phyloP scores from a whole-genome alignment of 2,329 filamentous ascomycete species.

The Claviceps sp. region DNA sequence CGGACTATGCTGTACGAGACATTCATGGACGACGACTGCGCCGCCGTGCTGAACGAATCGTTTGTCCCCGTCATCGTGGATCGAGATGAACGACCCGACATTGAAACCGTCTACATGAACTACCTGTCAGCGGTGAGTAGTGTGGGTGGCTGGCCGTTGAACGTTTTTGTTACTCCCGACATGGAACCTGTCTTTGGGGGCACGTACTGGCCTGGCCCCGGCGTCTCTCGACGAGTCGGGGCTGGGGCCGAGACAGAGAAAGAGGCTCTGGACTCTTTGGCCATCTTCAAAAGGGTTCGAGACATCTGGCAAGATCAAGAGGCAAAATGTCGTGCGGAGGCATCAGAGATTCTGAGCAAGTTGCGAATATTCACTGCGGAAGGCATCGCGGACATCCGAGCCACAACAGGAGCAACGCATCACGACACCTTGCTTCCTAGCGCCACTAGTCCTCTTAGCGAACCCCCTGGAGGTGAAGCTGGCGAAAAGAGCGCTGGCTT shows the following conservation, averaged over 20 bases:
- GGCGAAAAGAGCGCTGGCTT: slow-evolving; percentile 16
- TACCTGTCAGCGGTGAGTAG: slow-evolving; percentile 90
- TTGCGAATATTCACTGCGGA: slow-evolving; percentile 80
- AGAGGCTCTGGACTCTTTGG: slow-evolving; percentile 64
- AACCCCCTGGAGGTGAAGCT: slow-evolving; percentile 7
- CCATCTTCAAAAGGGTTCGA: slow-evolving; percentile 66
- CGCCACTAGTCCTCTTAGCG: background rate
- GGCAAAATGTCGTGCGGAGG: slow-evolving; percentile 67
- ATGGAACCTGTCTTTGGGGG: slow-evolving; percentile 91
- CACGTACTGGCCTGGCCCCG: slow-evolving; percentile 86
- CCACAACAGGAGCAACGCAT: slow-evolving; percentile 16
- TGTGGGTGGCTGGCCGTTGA: slow-evolving; percentile 85
- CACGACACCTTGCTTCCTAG: slow-evolving; percentile 9
- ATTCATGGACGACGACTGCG: slow-evolving; percentile 72
- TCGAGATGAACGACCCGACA: slow-evolving; percentile 82
- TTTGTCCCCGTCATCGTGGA: slow-evolving; percentile 92
- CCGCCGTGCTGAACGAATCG: slow-evolving; percentile 65
- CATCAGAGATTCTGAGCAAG: slow-evolving; percentile 67
- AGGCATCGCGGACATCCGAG: slow-evolving; percentile 50
- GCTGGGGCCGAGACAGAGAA: slow-evolving; percentile 31
- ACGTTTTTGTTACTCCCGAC: slow-evolving; percentile 90
- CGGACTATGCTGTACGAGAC: slow-evolving; percentile 90
- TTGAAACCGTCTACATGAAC: slow-evolving; percentile 96
- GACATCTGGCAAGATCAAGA: slow-evolving; percentile 73
- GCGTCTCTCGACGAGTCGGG: slow-evolving; percentile 28